Evolutionary conservation across 1,139 yeast species (phyloP).

Genomic region (Protomyces gravidus): DNA sequence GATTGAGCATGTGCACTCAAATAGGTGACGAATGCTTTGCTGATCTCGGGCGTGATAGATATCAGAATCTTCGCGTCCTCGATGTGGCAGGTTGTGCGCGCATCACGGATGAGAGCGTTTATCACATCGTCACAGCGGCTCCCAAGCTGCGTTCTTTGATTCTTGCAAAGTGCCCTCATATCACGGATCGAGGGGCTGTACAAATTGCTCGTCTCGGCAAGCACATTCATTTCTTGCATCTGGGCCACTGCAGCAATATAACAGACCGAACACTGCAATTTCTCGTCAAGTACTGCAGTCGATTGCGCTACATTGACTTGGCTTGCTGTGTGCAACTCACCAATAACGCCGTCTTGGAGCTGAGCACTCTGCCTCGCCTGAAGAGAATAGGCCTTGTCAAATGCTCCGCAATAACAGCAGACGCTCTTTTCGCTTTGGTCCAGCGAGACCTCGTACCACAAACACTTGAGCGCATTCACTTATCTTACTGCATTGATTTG

Average conservation of each 20-base stretch:
- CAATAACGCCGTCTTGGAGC: conserved; percentile 72
- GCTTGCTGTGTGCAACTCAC: conserved; percentile 93
- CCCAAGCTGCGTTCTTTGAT: conserved; percentile 85
- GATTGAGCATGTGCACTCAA: conserved; percentile 44
- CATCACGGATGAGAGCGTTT: conserved; percentile 75
- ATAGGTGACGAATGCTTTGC: conserved; percentile 17
- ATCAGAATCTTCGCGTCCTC: conserved; percentile 56
- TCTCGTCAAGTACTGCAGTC: conserved; percentile 70
- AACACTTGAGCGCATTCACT: conserved; percentile 85
- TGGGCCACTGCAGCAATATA: conserved; percentile 88
- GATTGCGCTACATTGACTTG: conserved; percentile 87
- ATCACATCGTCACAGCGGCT: conserved; percentile 65
- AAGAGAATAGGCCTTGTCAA: conserved; percentile 91
- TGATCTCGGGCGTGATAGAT: conserved; percentile 6
- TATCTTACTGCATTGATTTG: conserved; percentile 82
- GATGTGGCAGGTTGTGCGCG: conserved; percentile 83
- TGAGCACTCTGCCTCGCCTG: conserved; percentile 72
- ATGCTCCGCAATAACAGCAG: conserved; percentile 82
- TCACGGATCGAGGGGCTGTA: conserved; percentile 76
- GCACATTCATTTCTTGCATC: conserved; percentile 80
- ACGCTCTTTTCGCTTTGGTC: conserved; percentile 73
- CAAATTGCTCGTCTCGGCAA: conserved; percentile 72
- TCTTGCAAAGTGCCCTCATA: conserved; percentile 79
- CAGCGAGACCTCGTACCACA: conserved; percentile 63
- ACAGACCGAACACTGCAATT: conserved; percentile 83